phyloP scores from a whole-genome alignment of 1,284 basidiomycete genomes.

The Salmacisia buchloeana region DNA sequence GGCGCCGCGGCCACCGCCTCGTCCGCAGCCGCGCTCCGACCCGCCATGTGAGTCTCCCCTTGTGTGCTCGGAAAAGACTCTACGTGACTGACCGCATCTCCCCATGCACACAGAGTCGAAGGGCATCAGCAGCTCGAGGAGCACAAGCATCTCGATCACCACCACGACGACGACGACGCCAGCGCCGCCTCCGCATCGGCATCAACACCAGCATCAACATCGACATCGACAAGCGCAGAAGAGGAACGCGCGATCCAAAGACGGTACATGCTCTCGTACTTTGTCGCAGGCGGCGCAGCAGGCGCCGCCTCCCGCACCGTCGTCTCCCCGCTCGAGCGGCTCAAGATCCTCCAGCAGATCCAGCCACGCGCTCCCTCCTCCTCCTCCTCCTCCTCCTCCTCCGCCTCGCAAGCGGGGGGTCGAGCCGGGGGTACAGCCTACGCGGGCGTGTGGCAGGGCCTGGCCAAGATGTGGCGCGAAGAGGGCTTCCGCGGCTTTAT shows the following conservation, averaged over 20 bases:
- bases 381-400: no score
- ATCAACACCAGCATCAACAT: not conserved
- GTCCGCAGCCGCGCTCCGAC: no score
- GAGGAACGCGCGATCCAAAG: not conserved
- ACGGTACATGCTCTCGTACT: conserved; percentile 60
- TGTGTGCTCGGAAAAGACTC: no score
- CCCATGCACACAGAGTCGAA: no score
- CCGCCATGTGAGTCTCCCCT: no score
- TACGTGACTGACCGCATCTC: no score
- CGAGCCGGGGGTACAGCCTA: conserved; percentile 31
- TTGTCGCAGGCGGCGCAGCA: conserved; percentile 65
- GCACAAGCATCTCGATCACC: not conserved
- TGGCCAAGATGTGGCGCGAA: conserved; percentile 71
- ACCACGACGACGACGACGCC: no score
- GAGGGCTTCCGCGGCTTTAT: conserved; percentile 88
- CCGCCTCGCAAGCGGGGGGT: no score
- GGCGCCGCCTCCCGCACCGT: conserved; percentile 72
- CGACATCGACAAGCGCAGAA: not conserved
- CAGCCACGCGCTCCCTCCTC: conserved; percentile 30
- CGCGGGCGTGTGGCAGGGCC: conserved; percentile 39
- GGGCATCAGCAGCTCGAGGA: no score
- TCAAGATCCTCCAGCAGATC: conserved; percentile 82
- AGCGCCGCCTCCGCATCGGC: no score
- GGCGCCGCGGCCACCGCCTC: no score
- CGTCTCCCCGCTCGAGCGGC: conserved; percentile 79